A percentile compares a stretch with the other conserved stretches of the same genome.
These are phyloP conservation scores for Pseudogymnoascus sp. DNA, from an alignment of 2,329 filamentous ascomycete genomes.

Conservation along the genomic window DNA sequence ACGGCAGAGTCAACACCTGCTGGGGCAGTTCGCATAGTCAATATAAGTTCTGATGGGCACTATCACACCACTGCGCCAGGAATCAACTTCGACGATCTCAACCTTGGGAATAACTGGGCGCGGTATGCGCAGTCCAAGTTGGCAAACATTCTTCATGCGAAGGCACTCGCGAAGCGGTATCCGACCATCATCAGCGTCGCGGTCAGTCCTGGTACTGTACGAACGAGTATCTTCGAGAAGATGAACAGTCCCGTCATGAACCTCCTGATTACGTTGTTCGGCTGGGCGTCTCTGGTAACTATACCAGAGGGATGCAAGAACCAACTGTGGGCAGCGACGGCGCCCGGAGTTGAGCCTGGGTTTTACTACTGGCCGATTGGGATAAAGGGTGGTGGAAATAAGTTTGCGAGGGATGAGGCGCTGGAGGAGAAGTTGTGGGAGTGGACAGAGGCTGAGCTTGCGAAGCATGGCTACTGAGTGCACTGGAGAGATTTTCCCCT, in stretches of 20 bases:
- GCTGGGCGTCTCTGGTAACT: background rate
- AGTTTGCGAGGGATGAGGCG: constrained; percentile 17
- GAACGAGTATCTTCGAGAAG: background rate
- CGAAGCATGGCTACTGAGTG: background rate
- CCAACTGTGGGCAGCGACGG: constrained; percentile 37
- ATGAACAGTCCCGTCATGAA: background rate
- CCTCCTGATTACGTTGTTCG: background rate
- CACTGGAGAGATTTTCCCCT: no score
- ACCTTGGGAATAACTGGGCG: constrained; percentile 7
- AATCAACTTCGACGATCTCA: constrained; percentile 13
- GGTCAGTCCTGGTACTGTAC: constrained; percentile 35
- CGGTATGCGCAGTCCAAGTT: constrained; percentile 20
- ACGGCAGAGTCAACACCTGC: background rate
- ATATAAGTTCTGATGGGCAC: background rate
- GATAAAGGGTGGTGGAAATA: constrained; percentile 15
- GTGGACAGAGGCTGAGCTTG: constrained; percentile 24
- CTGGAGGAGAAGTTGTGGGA: constrained; percentile 26
- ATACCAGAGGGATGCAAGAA: constrained; percentile 29
- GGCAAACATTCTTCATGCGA: constrained; percentile 16
- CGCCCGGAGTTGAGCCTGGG: constrained; percentile 27
- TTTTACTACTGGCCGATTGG: constrained; percentile 31
- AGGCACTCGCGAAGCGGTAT: constrained; percentile 12
- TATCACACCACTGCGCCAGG: constrained; percentile 9
- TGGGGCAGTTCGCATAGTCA: background rate
- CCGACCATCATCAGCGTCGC: constrained; percentile 31